Evolutionary conservation across 345 rosid species (phyloP).

Genomic region (Mangifera indica): DNA sequence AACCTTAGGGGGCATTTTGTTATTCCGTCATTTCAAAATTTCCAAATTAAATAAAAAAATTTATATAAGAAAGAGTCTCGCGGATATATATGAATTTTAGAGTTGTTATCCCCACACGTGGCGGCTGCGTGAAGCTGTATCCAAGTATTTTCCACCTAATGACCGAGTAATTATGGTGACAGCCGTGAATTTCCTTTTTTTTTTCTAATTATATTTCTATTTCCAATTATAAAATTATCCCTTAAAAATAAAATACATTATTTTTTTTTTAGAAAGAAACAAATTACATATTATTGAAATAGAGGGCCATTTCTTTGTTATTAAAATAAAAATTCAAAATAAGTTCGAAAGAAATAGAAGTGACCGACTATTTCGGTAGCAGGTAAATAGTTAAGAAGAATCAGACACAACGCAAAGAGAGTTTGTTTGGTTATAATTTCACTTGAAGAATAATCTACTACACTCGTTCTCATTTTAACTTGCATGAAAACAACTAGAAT

Average conservation of each 20-base stretch:
- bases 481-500: neutral
- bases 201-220: neutral
- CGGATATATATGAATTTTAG: neutral
- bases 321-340: no score
- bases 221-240: neutral
- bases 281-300: no score
- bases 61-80: conserved; percentile 12
- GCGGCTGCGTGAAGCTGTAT: conserved; percentile 7
- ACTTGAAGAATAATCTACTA: conserved; percentile 13
- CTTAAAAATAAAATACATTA: neutral
- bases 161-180: conserved; percentile 23
- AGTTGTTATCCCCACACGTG: conserved; percentile 14
- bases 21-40: no score
- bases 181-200: neutral
- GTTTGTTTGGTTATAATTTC: conserved; percentile 23
- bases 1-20: no score
- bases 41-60: neutral
- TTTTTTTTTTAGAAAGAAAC: no score
- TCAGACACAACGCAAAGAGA: neutral
- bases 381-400: neutral
- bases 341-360: conserved; percentile 14
- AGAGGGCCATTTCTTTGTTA: no score
- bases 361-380: conserved; percentile 27
- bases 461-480: neutral
- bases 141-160: neutral